Evolutionary conservation across 257 asterid genomes (phyloP), one percentile per base, ranked within the genome.

Genomic region (Solanum boliviense): DNA sequence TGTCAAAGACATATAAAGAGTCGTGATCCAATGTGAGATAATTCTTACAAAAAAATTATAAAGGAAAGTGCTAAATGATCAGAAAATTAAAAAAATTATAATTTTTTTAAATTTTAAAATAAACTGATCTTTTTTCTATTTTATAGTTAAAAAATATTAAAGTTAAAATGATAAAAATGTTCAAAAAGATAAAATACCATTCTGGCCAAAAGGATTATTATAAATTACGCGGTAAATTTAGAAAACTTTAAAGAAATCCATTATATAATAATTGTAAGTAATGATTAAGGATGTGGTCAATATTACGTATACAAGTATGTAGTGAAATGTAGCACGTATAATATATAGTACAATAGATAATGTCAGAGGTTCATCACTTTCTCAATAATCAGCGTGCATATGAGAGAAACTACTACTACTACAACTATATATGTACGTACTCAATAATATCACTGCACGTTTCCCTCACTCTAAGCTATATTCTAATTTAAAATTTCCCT

Each of bases 321-420:
- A 41, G 76, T 12, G 23, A 39, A 62, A 38, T 20, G 39, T 29
- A 87, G 83, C 71, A 34, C 9, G 44, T 72, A 34, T 29, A 70
- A 71, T 32, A 35, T 44, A 70, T 67, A 68, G 91, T 90, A 88
- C 91, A 73, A 87, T 78, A 29, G 13, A 23, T 81, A 7, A 12
- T 88, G 94, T 90, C 93, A 94, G 95, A 91, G 95, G 86, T 89
- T 91, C 92, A 92, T 94, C 95, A 93, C 90, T 92, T 94, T 93
- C 93, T 91, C 95, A 91, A 93, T 93, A 78, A 93, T 94, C 94
- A 92, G 93, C 93, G 89, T 89, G 91, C 88, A 31, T 23, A 67
- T 85, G 90, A 86, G 73, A 48, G 86, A 84, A 56, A 48, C 23
- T 23, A 56, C n/a, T 23, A 25, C 34, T 75, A 38, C 31, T 70